Evolutionary conservation across 169 alveolate species (phyloP).

Genomic region (Plasmodium chabaudi): DNA sequence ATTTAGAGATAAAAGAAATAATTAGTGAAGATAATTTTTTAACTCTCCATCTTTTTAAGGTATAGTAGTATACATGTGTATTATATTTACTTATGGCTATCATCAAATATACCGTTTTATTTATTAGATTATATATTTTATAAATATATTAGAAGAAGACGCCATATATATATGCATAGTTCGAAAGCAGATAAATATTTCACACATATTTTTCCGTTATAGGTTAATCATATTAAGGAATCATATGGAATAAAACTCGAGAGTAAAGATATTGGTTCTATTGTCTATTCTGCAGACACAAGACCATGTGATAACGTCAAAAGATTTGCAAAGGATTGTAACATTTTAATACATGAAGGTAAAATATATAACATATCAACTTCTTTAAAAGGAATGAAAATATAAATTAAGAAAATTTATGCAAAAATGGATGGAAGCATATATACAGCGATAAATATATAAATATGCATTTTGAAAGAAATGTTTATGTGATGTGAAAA

Average conservation of each 20-base stretch:
- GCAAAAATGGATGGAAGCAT: background rate
- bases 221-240: constrained; percentile 88
- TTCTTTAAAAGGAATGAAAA: background rate
- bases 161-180: constrained; percentile 12
- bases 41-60: constrained; percentile 45
- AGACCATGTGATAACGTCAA: constrained; percentile 90
- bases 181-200: background rate
- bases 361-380: background rate
- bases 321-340: constrained; percentile 86
- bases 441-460: background rate
- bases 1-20: constrained; percentile 53
- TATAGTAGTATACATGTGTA: constrained; percentile 3
- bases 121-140: background rate
- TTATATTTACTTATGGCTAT: background rate
- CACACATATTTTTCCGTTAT: constrained; percentile 41
- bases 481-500: no score
- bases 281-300: constrained; percentile 94
- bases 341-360: constrained; percentile 93
- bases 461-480: background rate
- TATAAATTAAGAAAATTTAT: background rate
- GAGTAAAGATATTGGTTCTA: constrained; percentile 76
- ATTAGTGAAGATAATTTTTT: constrained; percentile 14
- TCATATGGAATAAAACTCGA: constrained; percentile 80
- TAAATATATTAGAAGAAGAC: background rate
- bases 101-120: background rate